Evolutionary conservation across 371 early-diverging fungal genomes (phyloP).

Genomic region (Rhizomucor miehei): DNA sequence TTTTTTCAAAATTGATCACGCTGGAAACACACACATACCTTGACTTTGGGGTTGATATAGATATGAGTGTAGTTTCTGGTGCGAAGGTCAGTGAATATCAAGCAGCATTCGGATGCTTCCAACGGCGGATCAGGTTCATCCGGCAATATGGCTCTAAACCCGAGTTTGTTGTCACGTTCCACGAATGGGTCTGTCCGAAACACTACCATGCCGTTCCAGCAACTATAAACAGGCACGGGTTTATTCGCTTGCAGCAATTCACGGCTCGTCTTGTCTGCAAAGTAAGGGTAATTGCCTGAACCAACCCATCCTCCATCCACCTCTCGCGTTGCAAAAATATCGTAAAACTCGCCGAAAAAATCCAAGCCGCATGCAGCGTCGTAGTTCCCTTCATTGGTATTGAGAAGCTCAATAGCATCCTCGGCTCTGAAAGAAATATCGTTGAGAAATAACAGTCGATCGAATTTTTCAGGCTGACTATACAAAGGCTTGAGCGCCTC

Average conservation of each 20-base stretch:
- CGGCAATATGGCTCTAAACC: slow-evolving; percentile 18
- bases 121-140: slow-evolving; percentile 13
- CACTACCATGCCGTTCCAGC: slow-evolving; percentile 32
- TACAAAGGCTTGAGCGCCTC: slow-evolving; percentile 17
- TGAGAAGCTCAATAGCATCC: slow-evolving; percentile 20
- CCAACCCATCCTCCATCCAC: slow-evolving; percentile 18
- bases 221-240: slow-evolving; percentile 26
- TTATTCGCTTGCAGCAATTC: slow-evolving; percentile 8
- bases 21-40: no score
- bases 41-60: slow-evolving; percentile 21
- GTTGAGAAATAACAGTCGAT: slow-evolving; percentile 25
- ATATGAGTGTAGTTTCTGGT: slow-evolving; percentile 11
- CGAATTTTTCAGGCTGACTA: slow-evolving; percentile 5
- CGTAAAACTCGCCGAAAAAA: slow-evolving; percentile 27
- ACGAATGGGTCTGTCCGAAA: slow-evolving; percentile 4
- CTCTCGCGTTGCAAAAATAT: slow-evolving; percentile 28
- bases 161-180: slow-evolving; percentile 1
- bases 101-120: slow-evolving; percentile 28
- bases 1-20: no score
- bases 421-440: slow-evolving; percentile 19
- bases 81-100: slow-evolving; percentile 22
- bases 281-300: slow-evolving; percentile 25
- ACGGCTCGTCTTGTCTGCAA: slow-evolving; percentile 13
- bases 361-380: slow-evolving; percentile 31
- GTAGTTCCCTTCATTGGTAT: slow-evolving; percentile 17